These are phyloP conservation scores for Chiua sp. DNA, from an alignment of 1,284 basidiomycete species.

Conservation along the genomic window DNA sequence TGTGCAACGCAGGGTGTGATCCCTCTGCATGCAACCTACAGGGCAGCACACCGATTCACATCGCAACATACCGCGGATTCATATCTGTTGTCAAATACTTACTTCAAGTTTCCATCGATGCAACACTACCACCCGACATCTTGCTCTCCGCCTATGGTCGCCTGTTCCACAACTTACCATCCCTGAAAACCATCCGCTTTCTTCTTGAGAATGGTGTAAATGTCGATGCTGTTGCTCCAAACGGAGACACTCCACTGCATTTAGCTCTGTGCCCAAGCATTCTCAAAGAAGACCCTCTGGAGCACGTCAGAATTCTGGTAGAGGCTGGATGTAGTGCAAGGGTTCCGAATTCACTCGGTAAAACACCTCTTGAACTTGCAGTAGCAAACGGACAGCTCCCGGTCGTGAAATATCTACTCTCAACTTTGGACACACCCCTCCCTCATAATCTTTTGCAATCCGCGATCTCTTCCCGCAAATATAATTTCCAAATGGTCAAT, in stretches of 20 bases:
- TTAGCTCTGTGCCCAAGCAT: not conserved
- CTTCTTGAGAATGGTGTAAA: constrained; percentile 1
- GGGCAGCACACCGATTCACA: constrained; percentile 9
- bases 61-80: not conserved
- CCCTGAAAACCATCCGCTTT: not conserved
- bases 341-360: not conserved
- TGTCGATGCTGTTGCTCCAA: not conserved
- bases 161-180: rapidly evolving
- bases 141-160: not conserved
- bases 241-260: constrained; percentile 12
- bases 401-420: not conserved
- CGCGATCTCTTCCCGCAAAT: not conserved
- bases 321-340: not conserved
- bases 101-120: not conserved
- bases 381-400: not conserved
- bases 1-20: constrained; percentile 12
- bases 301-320: not conserved
- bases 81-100: not conserved
- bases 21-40: not conserved
- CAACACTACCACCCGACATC: constrained; percentile 9
- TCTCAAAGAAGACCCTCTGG: not conserved
- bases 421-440: not conserved
- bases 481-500: not conserved
- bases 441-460: not conserved
- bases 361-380: too few species aligned